Evolutionary conservation across 352 stramenopile genomes (phyloP), one percentile per base, ranked within the genome.

Genomic region (Lagenidium sp.): DNA sequence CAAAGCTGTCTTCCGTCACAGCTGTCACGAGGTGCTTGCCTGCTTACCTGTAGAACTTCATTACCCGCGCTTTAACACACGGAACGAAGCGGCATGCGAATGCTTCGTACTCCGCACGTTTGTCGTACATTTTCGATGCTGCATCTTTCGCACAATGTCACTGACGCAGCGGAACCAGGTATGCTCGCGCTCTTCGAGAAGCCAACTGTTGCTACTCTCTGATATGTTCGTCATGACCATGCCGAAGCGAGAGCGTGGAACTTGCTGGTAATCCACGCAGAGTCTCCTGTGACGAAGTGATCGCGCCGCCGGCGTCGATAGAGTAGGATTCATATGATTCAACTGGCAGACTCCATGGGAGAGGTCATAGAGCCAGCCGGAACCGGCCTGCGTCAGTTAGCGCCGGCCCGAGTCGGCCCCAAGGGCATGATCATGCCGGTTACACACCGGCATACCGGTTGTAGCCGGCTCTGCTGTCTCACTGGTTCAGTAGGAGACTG

Each of bases 171-270:
- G 29, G 41, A 50, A 56, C 49, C 49, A 56, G 3, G 34, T 45
- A 4, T 50, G 8, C 21, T 45, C 29, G 2, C 41, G 25, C 36
- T 45, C 49, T 1, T 19, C n/a, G 6, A 47, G 32, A 15, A 50
- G 21, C 49, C 49, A 56, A 18, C 36, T 50, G 28, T 56, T 56
- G 20, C 22, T 32, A 29, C 35, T 50, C 18, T 56, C 49, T 0
- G 41, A 46, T 3, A 56, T 50, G 41, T 50, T 56, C 2, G 41
- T 50, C 8, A 41, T 46, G 10, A 47, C 49, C 23, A 38, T 34
- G 0, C 49, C 49, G 15, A 50, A 56, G 11, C 49, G 19, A 30
- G 49, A 30, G 22, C 41, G 25, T 1, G 49, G 34, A 15, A 43
- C 12, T n/a, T 18, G 19, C 47, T 31, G 2, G 47, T 28, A 12